Evolutionary conservation across 2,329 filamentous ascomycete species (phyloP).

Genomic region (Calonectria crousiana): DNA sequence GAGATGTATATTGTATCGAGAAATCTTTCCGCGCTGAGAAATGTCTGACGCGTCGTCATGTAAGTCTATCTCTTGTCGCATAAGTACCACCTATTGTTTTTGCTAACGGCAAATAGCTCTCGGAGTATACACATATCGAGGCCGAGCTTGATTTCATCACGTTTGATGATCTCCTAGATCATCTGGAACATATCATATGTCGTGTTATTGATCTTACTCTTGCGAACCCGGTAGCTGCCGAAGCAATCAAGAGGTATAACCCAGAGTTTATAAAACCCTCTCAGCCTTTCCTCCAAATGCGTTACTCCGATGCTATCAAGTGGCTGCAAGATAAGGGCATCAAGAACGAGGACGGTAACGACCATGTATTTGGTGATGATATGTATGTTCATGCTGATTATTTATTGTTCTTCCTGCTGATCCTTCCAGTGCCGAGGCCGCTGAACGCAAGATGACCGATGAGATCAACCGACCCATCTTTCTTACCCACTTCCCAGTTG

Average conservation of each 20-base stretch:
- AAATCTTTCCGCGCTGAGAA: conserved; percentile 99
- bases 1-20: conserved; percentile 97
- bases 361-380: conserved; percentile 94
- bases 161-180: conserved; percentile 87
- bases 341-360: conserved; percentile 90
- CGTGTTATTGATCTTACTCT: conserved; percentile 84
- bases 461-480: no score
- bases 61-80: background rate
- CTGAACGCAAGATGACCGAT: no score
- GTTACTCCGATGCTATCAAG: conserved; percentile 91
- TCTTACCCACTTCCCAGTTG: no score
- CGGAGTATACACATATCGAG: conserved; percentile 97
- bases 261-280: conserved; percentile 85
- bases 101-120: conserved; percentile 58
- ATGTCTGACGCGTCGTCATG: conserved; percentile 90
- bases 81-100: background rate
- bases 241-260: conserved; percentile 87
- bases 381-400: no score
- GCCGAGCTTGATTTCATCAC: conserved; percentile 96
- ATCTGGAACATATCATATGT: conserved; percentile 90
- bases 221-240: conserved; percentile 78
- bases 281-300: conserved; percentile 94
- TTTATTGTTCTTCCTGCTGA: no score
- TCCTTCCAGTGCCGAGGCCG: no score
- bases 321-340: conserved; percentile 95